A percentile compares a stretch with the other conserved stretches of the same genome.
These are phyloP conservation scores for Cyclocybe cylindracea DNA, from an alignment of 768 basidiomycete species.

Conservation along the genomic window DNA sequence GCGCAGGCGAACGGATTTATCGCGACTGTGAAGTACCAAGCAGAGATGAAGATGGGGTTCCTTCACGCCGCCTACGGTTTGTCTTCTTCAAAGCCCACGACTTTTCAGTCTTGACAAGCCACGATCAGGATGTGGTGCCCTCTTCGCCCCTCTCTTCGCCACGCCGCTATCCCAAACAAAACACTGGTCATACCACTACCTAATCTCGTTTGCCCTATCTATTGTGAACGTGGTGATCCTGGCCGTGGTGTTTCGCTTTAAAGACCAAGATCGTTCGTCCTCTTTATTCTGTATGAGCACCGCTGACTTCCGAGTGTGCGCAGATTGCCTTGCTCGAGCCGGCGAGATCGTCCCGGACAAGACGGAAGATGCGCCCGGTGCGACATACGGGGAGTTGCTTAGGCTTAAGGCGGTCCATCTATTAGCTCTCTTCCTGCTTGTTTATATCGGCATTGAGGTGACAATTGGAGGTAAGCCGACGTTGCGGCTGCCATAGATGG, in stretches of 20 bases:
- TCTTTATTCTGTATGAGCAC: not conserved
- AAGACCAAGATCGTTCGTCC: constrained; percentile 62
- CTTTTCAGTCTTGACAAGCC: not conserved
- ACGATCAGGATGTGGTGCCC: constrained; percentile 61
- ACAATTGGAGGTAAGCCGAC: constrained; percentile 42
- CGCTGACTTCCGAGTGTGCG: not conserved
- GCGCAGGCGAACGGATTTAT: constrained; percentile 73
- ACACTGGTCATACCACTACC: constrained; percentile 79
- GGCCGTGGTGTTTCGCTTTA: constrained; percentile 59
- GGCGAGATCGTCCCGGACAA: constrained; percentile 46
- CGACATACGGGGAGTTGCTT: constrained; percentile 47
- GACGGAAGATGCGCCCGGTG: constrained; percentile 29
- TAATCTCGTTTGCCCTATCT: constrained; percentile 65
- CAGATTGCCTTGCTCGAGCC: constrained; percentile 53
- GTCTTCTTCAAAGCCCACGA: not conserved
- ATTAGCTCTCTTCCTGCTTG: constrained; percentile 58
- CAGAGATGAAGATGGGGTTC: constrained; percentile 66
- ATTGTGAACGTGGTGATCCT: constrained; percentile 56
- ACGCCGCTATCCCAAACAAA: constrained; percentile 72
- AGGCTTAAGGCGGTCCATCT: constrained; percentile 53
- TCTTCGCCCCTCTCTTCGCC: constrained; percentile 71
- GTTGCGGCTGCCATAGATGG: not conserved
- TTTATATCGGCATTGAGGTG: constrained; percentile 71
- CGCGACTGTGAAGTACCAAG: constrained; percentile 53
- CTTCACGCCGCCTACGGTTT: constrained; percentile 65